Evolutionary conservation across 768 basidiomycete species (phyloP).

Genomic region (Boletus fagicola): DNA sequence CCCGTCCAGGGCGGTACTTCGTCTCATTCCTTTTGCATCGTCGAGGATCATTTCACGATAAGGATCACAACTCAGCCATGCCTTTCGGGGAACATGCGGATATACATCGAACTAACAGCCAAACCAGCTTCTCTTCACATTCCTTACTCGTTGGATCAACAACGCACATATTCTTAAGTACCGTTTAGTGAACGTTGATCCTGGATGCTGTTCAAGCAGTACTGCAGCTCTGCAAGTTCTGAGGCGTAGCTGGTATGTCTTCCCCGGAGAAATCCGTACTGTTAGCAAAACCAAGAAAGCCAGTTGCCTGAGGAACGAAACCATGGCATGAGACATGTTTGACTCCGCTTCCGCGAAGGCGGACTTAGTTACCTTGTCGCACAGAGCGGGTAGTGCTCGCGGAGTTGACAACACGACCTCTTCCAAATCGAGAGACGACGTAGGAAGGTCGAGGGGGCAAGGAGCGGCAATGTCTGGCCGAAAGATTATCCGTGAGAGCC

Average conservation of each 20-base stretch:
- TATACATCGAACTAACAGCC: not conserved
- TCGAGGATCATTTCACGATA: not conserved
- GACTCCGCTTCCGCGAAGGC: constrained; percentile 33
- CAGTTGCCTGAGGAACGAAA: not conserved
- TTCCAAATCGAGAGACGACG: constrained; percentile 30
- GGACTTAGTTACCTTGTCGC: constrained; percentile 20
- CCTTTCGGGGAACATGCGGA: not conserved
- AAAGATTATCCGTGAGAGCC: not conserved
- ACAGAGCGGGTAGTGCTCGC: constrained; percentile 28
- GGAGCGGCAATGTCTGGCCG: not conserved
- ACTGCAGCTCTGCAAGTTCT: not conserved
- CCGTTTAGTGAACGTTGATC: not conserved
- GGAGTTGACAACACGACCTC: constrained; percentile 27
- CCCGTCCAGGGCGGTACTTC: not conserved
- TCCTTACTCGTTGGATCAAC: constrained; percentile 2
- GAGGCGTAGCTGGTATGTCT: not conserved
- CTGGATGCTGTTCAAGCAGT: not conserved
- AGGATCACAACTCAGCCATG: not conserved
- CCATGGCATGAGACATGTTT: constrained; percentile 2
- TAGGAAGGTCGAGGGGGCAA: constrained; percentile 12
- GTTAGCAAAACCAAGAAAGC: not conserved
- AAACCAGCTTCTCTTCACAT: not conserved
- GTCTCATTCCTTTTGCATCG: not conserved
- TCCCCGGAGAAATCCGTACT: not conserved
- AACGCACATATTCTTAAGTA: not conserved